Evolutionary conservation across 805 yeast species (phyloP).

Genomic region (Candida hungchunana): DNA sequence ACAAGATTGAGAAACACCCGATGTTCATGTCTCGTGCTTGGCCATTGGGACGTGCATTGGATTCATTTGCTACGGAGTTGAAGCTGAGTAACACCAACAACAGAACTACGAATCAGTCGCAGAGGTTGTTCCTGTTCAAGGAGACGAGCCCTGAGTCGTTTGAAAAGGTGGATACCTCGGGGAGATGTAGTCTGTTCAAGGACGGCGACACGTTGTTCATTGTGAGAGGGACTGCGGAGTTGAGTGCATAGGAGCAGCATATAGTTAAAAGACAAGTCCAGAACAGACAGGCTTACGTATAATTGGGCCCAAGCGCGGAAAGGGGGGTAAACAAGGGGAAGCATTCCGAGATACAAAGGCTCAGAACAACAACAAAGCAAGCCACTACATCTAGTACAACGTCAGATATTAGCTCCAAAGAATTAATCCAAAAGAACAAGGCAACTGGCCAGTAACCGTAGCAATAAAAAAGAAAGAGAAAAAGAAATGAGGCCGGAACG

Average conservation of each 20-base stretch:
- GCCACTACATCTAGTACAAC: too few species aligned
- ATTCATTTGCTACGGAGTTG: constrained; percentile 19
- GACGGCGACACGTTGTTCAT: constrained; percentile 21
- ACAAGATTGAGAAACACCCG: constrained; percentile 17
- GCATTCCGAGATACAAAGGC: too few species aligned
- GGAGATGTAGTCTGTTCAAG: constrained; percentile 17
- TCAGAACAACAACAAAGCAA: too few species aligned
- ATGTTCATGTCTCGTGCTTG: constrained; percentile 22
- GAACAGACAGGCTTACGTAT: too few species aligned
- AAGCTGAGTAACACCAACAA: constrained; percentile 24
- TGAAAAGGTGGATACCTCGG: constrained; percentile 17
- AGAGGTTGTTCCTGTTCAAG: constrained; percentile 21
- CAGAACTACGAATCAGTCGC: constrained; percentile 18
- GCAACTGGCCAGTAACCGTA: too few species aligned
- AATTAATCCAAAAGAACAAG: too few species aligned
- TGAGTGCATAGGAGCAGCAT: neutral
- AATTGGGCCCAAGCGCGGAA: neutral
- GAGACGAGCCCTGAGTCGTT: constrained; percentile 10
- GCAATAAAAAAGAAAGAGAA: too few species aligned
- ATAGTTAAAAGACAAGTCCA: too few species aligned
- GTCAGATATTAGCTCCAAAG: too few species aligned
- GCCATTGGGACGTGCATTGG: constrained; percentile 28
- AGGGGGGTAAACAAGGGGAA: too few species aligned
- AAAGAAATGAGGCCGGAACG: too few species aligned
- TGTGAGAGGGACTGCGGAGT: constrained; percentile 21